These are phyloP conservation scores for Chaetomium sp. DNA, from an alignment of 2,329 filamentous ascomycete species.

Conservation along the genomic window DNA sequence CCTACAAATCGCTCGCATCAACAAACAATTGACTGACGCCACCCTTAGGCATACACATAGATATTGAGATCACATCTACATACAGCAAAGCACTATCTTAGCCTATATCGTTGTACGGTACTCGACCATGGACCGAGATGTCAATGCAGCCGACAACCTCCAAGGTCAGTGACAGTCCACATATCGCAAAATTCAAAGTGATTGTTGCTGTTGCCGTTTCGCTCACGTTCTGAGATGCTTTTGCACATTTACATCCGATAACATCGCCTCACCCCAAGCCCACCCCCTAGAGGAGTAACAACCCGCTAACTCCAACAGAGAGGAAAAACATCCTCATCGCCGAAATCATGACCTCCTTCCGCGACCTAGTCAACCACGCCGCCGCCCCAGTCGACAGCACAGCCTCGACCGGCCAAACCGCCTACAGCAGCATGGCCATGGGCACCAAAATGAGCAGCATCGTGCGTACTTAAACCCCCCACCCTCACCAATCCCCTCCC, in stretches of 20 bases:
- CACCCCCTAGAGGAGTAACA: not conserved
- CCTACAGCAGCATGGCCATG: conserved; percentile 46
- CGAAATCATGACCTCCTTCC: conserved; percentile 48
- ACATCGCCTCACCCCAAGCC: not conserved
- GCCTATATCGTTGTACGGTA: too few species aligned
- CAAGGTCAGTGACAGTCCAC: conserved; percentile 4
- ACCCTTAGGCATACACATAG: too few species aligned
- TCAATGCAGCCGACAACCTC: conserved; percentile 14
- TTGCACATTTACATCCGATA: too few species aligned
- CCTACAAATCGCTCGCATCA: not conserved
- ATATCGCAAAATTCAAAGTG: too few species aligned
- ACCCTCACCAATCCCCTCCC: too few species aligned
- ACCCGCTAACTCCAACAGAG: conserved; percentile 41
- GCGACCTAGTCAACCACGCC: conserved; percentile 46
- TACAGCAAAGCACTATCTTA: not conserved
- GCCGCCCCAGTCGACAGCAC: conserved; percentile 41
- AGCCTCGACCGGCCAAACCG: conserved; percentile 43
- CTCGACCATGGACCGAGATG: conserved; percentile 16
- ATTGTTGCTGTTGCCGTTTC: too few species aligned
- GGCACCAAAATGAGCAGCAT: conserved; percentile 44
- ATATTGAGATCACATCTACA: not conserved
- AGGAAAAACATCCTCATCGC: conserved; percentile 50
- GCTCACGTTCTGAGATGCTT: too few species aligned
- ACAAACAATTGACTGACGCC: not conserved
- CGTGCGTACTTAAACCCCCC: conserved; percentile 34